These are phyloP conservation scores for Cladosporium cucumerinum DNA, from an alignment of 2,329 filamentous ascomycete genomes.

Conservation along the genomic window DNA sequence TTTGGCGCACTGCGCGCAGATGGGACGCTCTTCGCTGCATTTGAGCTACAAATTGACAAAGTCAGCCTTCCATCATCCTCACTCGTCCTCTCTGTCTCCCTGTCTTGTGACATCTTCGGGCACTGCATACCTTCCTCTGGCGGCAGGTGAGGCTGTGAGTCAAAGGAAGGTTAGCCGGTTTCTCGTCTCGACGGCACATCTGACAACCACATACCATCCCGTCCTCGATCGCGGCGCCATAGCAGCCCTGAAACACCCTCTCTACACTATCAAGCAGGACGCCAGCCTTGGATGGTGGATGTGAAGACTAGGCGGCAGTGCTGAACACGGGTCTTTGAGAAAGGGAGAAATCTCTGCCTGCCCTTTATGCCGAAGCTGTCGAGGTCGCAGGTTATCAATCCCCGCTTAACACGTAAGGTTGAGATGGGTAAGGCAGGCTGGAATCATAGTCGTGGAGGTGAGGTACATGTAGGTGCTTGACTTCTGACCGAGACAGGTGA, in stretches of 20 bases:
- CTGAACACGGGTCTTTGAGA: neutral
- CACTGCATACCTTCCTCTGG: slow-evolving; percentile 30
- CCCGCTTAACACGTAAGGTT: neutral
- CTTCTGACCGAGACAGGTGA: neutral
- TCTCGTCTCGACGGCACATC: neutral
- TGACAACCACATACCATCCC: slow-evolving; percentile 30
- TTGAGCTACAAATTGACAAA: slow-evolving; percentile 48
- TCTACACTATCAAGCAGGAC: neutral
- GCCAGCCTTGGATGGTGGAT: neutral
- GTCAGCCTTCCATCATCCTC: slow-evolving; percentile 2
- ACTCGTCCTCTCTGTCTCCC: neutral
- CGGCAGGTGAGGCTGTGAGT: slow-evolving; percentile 32
- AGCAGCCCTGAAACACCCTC: slow-evolving; percentile 1
- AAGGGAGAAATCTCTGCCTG: neutral
- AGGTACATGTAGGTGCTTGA: neutral
- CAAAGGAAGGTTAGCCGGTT: slow-evolving; percentile 30
- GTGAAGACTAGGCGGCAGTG: neutral
- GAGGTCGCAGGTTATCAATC: neutral
- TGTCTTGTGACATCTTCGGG: neutral
- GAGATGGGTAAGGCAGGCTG: neutral
- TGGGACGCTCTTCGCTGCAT: slow-evolving; percentile 61
- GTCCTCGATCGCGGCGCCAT: slow-evolving; percentile 34
- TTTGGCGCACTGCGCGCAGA: slow-evolving; percentile 60
- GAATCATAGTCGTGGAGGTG: neutral
- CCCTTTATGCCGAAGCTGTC: neutral